Base-by-base conservation (phyloP, 2,329 filamentous ascomycete genomes). In the Onygenales sp. region DNA sequence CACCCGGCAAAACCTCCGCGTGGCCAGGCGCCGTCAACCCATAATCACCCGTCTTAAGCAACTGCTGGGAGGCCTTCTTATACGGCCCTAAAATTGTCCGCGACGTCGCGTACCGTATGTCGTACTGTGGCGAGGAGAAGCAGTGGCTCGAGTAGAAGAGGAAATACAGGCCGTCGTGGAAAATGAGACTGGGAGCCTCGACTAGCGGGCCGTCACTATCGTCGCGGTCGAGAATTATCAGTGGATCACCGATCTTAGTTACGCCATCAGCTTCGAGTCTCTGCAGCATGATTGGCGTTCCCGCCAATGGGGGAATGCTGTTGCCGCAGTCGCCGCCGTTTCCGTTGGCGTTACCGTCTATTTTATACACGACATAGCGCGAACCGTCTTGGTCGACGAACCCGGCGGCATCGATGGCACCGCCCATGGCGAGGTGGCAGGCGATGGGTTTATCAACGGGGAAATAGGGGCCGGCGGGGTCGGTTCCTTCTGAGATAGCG, bases 141-240 rank as follows among this genome's bases (percentile, higher is more conserved):
- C 81, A 83, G 53, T 83, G 77, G 42, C 77, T 79, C 60, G 78
- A 82, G 67, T 79, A 86, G 63, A 85, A 84, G 43, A 86, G 67
- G 49, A 82, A 73, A 61, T 85, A 85, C 11, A 71, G 69, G 0
- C 42, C 49, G 14, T 73, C 71, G 0, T 58, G 61, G 3, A 66
- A 55, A 10, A 80, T 66, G 17, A 85, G 59, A 52, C 73, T 74
- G 0, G 83, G 83, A 13, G 82, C 83, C 65, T 86, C 83, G 21
- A 85, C 74, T 1, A 85, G 68, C 3, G 82, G 81, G 0, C 82
- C 77, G 57, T 86, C 83, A 4, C 77, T 71, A 37, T 83, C 80
- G 48, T 84, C 82, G 2, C 85, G 72, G 53, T 86, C 83, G 21
- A 82, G 71, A 52, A 84, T 80, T 57, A 80, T 77, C 5, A 77